Evolutionary conservation across 208 protist genomes (phyloP), one percentile per base, ranked within the genome.

Genomic region (Endotrypanum monterogeii): DNA sequence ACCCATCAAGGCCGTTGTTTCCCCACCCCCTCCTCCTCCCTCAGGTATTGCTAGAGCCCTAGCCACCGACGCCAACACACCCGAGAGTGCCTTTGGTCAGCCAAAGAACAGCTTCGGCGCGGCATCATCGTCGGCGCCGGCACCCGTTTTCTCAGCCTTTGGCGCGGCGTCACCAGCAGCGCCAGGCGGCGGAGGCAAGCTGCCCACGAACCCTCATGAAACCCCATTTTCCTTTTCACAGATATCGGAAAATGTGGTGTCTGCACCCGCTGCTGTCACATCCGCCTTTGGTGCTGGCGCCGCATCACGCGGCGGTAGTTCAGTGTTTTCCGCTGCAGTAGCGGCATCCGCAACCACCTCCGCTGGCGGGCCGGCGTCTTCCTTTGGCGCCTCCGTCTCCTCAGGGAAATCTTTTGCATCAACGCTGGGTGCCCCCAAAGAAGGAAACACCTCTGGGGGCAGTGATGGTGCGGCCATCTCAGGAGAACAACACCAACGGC

Each of bases 331-430:
- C 12, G 44, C 44, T 11, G 6, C 5, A 28, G 30, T 51, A 37
- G 35, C 52, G 46, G 56, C 69, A 73, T 55, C 57, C 6, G 69
- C 41, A 23, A 32, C 39, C 35, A 72, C 68, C 18, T 66, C 73
- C 35, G 62, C 41, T 11, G 46, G 50, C 18, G 28, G 20, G 60
- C 9, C 60, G 9, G 37, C 37, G 60, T 46, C 60, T 44, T 65
- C 23, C 60, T 44, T 65, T 25, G 35, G 35, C 23, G 37, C 37
- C 28, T 65, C 60, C 44, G 4, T 55, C 1, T 25, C 65, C 46
- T 28, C 39, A 23, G 30, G 30, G 12, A 14, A 39, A 28, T 12
- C 41, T 3, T 14, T 46, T 3, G 37, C 44, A 18, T 56, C 73
- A 16, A 23, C 54, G 35, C 48, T 46, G 11, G 28, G 11, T 28